Base-by-base conservation (phyloP, 306 rosid genomes). In the Acmispon strigosus region DNA sequence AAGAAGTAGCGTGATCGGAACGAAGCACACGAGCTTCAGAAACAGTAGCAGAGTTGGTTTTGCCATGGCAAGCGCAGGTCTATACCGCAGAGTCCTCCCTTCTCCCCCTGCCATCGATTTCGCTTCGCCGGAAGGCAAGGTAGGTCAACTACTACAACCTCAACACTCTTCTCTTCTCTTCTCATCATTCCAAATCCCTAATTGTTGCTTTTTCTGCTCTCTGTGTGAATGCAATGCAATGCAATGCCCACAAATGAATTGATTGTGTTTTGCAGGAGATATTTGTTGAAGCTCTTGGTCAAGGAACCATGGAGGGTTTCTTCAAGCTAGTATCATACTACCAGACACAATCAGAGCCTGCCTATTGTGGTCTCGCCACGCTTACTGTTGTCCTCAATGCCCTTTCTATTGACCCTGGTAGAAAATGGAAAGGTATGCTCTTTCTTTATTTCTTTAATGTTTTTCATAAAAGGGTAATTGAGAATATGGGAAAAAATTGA, bases 281-380 rank as follows among this genome's bases (percentile, higher is more conserved):
- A 0, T 90, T 94, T 74, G 42, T 34, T 2, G 96, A 94, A 67
- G 96, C 97, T 47, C 81, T 87, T 18, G 79, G 52, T 44, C 82
- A 77, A 54, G 96, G 95, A 80, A 84, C 92, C 50, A 84, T 89
- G 96, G 88, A 87, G 8, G 92, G 90, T 2, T 94, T 94, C 83
- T 90, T 90, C 89, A 93, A 84, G 82, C 64, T 93, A 36, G 83
- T 93, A 54, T 93, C 97, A 1, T 88, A 85, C 79, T 90, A 90
- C 68, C 96, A 93, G 75, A 90, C 97, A 18, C 98, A 94, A 45
- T 94, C 98, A 1, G 98, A 94, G 58, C 98, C 98, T 52, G 97
- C 97, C 1, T 94, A 80, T 39, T 90, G 97, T 49, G 97, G 97
- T 15, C 70, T 94, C 52, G 87, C 92, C 49, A 81, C 97, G 1